Evolutionary conservation across 1,139 yeast species (phyloP).

Genomic region (Kodamaea arcana): DNA sequence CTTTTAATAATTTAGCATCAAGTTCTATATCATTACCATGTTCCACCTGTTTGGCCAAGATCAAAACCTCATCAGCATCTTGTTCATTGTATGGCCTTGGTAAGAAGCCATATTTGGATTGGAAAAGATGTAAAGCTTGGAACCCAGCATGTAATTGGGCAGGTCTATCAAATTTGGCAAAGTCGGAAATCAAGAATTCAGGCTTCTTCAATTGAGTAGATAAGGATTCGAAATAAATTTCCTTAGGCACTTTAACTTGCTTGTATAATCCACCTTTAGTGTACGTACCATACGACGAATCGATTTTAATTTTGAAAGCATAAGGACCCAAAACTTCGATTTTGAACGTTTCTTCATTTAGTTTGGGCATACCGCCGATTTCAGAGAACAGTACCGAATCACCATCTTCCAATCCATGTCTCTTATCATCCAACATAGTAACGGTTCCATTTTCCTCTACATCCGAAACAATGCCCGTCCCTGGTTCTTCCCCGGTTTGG

Average conservation of each 20-base stretch:
- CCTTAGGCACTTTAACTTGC: slow-evolving; percentile 82
- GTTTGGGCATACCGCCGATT: slow-evolving; percentile 63
- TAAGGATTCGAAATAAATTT: slow-evolving; percentile 60
- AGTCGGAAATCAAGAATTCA: slow-evolving; percentile 77
- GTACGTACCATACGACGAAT: slow-evolving; percentile 57
- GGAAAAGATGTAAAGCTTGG: slow-evolving; percentile 81
- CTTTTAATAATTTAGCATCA: slow-evolving; percentile 63
- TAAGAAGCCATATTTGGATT: slow-evolving; percentile 52
- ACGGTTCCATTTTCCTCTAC: slow-evolving; percentile 88
- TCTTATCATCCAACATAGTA: slow-evolving; percentile 83
- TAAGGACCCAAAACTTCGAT: slow-evolving; percentile 90
- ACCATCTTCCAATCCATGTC: slow-evolving; percentile 94
- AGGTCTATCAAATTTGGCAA: slow-evolving; percentile 91
- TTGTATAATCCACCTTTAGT: slow-evolving; percentile 84
- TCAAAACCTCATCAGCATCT: slow-evolving; percentile 68
- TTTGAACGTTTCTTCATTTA: slow-evolving; percentile 72
- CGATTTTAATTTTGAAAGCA: slow-evolving; percentile 71
- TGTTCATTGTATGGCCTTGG: slow-evolving; percentile 76
- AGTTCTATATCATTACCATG: slow-evolving; percentile 51
- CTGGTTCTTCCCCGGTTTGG: slow-evolving; percentile 89
- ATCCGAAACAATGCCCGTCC: slow-evolving; percentile 80
- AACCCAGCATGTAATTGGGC: slow-evolving; percentile 86
- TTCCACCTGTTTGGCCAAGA: slow-evolving; percentile 46
- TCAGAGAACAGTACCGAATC: slow-evolving; percentile 86
- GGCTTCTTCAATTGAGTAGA: slow-evolving; percentile 67